Percentiles rank a stretch among this genome's conserved stretches.
phyloP scores from a whole-genome alignment of 129 eudicot genomes.

The Tanacetum coccineum region DNA sequence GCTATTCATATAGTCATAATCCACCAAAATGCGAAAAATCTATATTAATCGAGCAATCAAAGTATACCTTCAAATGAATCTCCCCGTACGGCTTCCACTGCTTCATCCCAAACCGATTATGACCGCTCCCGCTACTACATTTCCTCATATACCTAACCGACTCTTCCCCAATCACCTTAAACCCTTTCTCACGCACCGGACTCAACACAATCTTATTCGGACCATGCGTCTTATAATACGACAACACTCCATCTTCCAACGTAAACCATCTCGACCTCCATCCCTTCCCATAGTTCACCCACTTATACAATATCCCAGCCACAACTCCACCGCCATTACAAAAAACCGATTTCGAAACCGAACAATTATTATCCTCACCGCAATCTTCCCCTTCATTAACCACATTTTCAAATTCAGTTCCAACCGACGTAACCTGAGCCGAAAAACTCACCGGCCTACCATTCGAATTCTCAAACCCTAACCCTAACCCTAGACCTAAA shows the following conservation, averaged over 20 bases:
- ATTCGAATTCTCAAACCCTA: slow-evolving; percentile 44
- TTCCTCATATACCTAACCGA: slow-evolving; percentile 77
- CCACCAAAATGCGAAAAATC: no score
- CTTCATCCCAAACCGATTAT: slow-evolving; percentile 35
- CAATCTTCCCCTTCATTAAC: slow-evolving; percentile 35
- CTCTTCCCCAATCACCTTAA: slow-evolving; percentile 81
- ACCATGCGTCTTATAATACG: slow-evolving; percentile 89
- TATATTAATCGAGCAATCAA: not conserved
- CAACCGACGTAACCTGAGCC: slow-evolving; percentile 58
- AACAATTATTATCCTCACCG: slow-evolving; percentile 41
- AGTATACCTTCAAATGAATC: slow-evolving; percentile 81
- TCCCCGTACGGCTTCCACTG: slow-evolving; percentile 92
- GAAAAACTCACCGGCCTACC: slow-evolving; percentile 50
- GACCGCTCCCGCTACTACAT: slow-evolving; percentile 35
- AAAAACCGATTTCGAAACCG: slow-evolving; percentile 34
- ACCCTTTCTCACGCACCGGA: slow-evolving; percentile 56
- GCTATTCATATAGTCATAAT: no score
- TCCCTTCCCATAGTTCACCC: slow-evolving; percentile 98
- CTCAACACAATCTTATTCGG: slow-evolving; percentile 71
- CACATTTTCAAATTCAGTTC: slow-evolving; percentile 34
- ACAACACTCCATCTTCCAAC: slow-evolving; percentile 87
- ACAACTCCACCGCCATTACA: slow-evolving; percentile 49
- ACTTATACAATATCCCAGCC: slow-evolving; percentile 80
- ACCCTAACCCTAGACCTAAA: slow-evolving; percentile 61
- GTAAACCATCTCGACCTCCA: slow-evolving; percentile 97